phyloP scores from a whole-genome alignment of 140 eudicot genomes.

The Stevia rebaudiana region DNA sequence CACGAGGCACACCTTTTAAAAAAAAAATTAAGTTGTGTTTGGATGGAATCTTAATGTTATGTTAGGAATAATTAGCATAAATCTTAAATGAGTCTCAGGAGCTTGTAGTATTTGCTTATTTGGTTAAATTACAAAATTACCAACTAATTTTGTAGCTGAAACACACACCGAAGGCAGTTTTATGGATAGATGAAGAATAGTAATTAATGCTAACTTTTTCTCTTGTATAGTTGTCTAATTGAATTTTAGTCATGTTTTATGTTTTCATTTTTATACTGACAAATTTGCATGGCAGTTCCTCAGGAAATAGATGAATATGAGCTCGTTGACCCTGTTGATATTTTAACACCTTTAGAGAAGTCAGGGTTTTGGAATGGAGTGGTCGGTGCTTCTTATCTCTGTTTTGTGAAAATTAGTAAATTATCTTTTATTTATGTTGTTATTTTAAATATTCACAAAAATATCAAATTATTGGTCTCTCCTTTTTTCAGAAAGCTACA shows the following conservation, averaged over 20 bases:
- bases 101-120: neutral
- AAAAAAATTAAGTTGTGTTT: neutral
- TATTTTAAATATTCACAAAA: neutral
- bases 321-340: conserved; percentile 98
- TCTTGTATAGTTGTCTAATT: neutral
- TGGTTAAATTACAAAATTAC: neutral
- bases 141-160: neutral
- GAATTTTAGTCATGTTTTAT: neutral
- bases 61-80: neutral
- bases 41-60: neutral
- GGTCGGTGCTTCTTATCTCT: conserved; percentile 43
- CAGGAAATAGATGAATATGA: conserved; percentile 98
- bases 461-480: neutral
- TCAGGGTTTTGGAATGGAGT: conserved; percentile 99
- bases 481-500: conserved; percentile 70
- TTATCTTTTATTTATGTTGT: neutral
- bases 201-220: neutral
- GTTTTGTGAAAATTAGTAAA: neutral
- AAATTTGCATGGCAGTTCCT: conserved; percentile 52
- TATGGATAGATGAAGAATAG: neutral
- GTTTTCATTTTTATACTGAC: conserved; percentile 16
- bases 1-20: neutral
- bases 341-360: conserved; percentile 92
- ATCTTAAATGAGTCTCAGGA: neutral
- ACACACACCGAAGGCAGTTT: neutral